Base-by-base conservation (phyloP, 176 grass and related monocot species). In the Calamus simplicifolius region DNA sequence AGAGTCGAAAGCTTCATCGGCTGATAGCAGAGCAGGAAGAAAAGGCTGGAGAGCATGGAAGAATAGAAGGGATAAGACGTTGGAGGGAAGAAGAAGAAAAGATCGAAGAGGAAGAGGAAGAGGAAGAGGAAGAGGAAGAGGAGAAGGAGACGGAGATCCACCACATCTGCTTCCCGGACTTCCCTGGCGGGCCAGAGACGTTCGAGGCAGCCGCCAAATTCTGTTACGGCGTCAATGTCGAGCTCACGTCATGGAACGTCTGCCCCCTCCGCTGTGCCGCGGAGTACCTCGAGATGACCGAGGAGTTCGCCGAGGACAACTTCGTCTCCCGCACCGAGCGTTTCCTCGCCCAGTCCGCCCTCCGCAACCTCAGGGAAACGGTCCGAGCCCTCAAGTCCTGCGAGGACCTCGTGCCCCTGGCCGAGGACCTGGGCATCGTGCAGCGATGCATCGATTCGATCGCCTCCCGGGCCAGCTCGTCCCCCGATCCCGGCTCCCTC, bases 141-240 rank as follows among this genome's bases (percentile, higher is more conserved):
- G 61, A 63, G 23, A 61, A 81, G 50, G 29, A 61, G n/a, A 81
- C 77, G 64, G 64, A 17, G 16, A 15, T 19, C 10, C 64, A 13
- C 30, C 52, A 80, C 58, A 70, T 88, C 61, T 57, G 55, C n/a
- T 72, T 91, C 55, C 52, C 61, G 4, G 73, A 91, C 57, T 88
- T 97, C 62, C 93, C 93, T 0, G 87, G 83, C 31, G 87, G 87
- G 1, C 70, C 81, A 29, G 84, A 81, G 70, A 85, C 81, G 14
- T 97, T 97, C 74, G 87, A 97, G 81, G 29, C 63, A 16, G 87
- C 73, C 3, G 81, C 81, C 59, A 97, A 88, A 55, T 97, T 85
- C 74, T 97, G 93, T 58, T 97, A 97, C 50, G 87, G 87, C 76
- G 87, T 91, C 59, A 89, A 89, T 50, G 54, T 97, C 59, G 87